These are phyloP conservation scores for Boletus subparvulus DNA, from an alignment of 768 basidiomycete species.

Conservation along the genomic window DNA sequence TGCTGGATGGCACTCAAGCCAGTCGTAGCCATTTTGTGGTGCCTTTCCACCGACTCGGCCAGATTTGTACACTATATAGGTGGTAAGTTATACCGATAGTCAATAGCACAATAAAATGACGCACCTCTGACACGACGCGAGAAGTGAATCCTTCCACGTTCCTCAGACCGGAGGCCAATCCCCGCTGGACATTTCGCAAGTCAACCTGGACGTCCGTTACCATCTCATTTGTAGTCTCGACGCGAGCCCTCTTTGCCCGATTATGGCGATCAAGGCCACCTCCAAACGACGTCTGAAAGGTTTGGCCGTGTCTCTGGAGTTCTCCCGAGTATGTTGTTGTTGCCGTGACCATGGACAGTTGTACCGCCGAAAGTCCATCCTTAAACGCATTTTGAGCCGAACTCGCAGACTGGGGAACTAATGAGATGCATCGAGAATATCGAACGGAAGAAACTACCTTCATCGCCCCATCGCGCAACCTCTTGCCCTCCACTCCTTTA, in stretches of 20 bases:
- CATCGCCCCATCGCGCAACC: constrained; percentile 54
- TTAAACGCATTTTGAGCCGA: constrained; percentile 41
- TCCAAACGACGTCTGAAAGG: constrained; percentile 42
- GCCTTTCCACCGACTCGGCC: constrained; percentile 40
- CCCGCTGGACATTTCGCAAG: constrained; percentile 50
- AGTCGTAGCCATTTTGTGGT: constrained; percentile 41
- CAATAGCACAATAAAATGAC: constrained; percentile 10
- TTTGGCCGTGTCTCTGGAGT: constrained; percentile 48
- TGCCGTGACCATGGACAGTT: constrained; percentile 45
- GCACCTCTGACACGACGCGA: constrained; percentile 53
- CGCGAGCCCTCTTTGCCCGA: constrained; percentile 64
- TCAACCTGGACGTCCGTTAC: constrained; percentile 50
- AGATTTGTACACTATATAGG: constrained; percentile 43
- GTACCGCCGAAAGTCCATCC: constrained; percentile 45
- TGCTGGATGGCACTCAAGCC: constrained; percentile 51
- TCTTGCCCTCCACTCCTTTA: constrained; percentile 49
- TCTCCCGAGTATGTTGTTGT: constrained; percentile 51
- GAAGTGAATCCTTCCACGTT: constrained; percentile 44
- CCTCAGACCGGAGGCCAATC: constrained; percentile 49
- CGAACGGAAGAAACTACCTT: constrained; percentile 47
- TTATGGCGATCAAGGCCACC: constrained; percentile 62
- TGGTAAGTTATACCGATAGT: background rate
- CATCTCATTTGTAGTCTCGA: constrained; percentile 56
- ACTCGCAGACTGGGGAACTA: constrained; percentile 38
- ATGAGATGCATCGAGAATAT: constrained; percentile 12